Percentiles rank a stretch among this genome's conserved stretches.
Conservation (phyloP, 163 green algal genomes). For the Scenedesmus sp. region DNA sequence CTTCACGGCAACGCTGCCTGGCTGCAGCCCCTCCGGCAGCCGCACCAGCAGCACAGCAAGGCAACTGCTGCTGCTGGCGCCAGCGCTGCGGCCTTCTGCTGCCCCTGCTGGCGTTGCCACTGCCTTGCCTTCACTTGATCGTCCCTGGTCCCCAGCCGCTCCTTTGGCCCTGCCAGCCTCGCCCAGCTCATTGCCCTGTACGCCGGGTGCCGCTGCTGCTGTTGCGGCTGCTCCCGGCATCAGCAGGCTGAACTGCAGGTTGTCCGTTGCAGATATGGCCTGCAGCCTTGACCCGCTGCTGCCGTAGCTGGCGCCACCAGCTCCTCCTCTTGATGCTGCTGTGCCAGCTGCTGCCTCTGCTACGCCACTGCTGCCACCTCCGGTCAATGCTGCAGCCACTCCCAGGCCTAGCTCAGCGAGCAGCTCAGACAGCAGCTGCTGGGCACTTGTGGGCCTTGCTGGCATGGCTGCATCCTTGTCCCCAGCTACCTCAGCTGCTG, state of each 20-base stretch:
- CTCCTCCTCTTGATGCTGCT: neutral
- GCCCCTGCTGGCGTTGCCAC: neutral
- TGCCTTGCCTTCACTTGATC: neutral
- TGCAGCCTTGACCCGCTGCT: neutral
- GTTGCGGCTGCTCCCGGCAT: neutral
- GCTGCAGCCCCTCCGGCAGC: constrained; percentile 2
- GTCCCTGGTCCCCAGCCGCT: neutral
- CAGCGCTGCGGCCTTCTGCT: neutral
- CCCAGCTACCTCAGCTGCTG: neutral
- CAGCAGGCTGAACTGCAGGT: constrained; percentile 2
- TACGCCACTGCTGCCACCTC: neutral
- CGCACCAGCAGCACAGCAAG: constrained; percentile 12
- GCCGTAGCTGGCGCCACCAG: neutral
- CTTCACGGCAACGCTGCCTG: neutral
- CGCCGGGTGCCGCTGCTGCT: neutral
- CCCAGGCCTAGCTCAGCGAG: neutral
- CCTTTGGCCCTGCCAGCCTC: neutral
- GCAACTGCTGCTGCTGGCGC: neutral
- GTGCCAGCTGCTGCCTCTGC: neutral
- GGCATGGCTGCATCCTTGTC: neutral
- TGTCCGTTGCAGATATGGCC: neutral
- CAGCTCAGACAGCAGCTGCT: neutral
- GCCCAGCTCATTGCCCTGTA: neutral
- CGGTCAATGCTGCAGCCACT: neutral
- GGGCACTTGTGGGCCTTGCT: neutral